These are phyloP conservation scores for Pleurotus djamor DNA, from an alignment of 768 basidiomycete genomes.

Conservation along the genomic window DNA sequence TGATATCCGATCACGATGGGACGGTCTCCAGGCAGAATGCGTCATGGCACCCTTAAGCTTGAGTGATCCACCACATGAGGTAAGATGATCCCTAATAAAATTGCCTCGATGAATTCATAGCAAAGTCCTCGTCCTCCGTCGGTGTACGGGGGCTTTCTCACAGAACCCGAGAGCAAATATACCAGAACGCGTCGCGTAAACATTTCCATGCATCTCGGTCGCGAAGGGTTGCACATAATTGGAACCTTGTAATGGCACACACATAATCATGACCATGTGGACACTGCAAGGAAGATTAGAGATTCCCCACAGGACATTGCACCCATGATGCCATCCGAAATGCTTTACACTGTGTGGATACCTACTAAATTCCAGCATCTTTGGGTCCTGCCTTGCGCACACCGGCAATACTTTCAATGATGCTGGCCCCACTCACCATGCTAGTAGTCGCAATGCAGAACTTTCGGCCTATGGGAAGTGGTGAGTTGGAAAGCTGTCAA, in stretches of 20 bases:
- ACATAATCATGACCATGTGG: constrained; percentile 20
- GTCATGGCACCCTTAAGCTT: not conserved
- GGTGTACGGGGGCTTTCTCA: constrained; percentile 7
- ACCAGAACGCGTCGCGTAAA: constrained; percentile 50
- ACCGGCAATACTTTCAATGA: constrained; percentile 68
- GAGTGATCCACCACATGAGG: not conserved
- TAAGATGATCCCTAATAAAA: too few species aligned
- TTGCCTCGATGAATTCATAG: not conserved
- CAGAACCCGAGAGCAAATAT: constrained; percentile 23
- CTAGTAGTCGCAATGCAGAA: constrained; percentile 92
- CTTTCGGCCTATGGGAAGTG: constrained; percentile 58
- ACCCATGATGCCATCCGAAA: constrained; percentile 7
- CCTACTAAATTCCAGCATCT: constrained; percentile 37
- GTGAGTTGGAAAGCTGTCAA: constrained; percentile 8
- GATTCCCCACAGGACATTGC: constrained; percentile 7
- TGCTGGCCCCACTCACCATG: constrained; percentile 76
- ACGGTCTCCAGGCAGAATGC: not conserved
- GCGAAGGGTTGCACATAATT: constrained; percentile 7
- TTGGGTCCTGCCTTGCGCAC: constrained; percentile 29
- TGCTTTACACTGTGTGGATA: constrained; percentile 5
- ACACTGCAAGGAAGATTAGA: constrained; percentile 19
- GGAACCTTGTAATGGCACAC: constrained; percentile 4
- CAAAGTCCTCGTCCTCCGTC: not conserved
- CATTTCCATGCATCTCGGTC: constrained; percentile 12
- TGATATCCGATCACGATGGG: not conserved